Conservation (phyloP, 371 early-diverging fungal species). For the Saksenaea oblongispora region DNA sequence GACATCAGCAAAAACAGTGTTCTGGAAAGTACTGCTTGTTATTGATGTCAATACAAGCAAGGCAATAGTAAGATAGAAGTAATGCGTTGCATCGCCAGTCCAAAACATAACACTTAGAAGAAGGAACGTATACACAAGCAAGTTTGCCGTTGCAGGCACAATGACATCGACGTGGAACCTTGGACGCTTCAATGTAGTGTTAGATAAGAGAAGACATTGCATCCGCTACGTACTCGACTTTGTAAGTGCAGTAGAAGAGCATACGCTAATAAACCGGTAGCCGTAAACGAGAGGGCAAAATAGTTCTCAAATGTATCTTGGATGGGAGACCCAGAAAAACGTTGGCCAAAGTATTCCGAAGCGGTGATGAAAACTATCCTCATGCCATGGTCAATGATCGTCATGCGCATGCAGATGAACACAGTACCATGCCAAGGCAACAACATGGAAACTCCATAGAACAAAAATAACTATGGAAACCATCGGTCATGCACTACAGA, state of each 20-base stretch:
- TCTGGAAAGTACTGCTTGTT: constrained; percentile 55
- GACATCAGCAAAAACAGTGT: constrained; percentile 60
- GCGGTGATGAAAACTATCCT: constrained; percentile 59
- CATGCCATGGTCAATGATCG: background rate
- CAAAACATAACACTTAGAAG: background rate
- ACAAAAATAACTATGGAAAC: background rate
- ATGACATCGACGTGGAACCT: background rate
- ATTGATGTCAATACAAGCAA: constrained; percentile 51
- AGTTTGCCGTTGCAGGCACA: background rate
- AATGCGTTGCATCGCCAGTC: constrained; percentile 2
- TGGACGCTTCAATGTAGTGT: background rate
- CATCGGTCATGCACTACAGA: background rate
- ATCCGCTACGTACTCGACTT: constrained; percentile 27
- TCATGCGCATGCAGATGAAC: background rate
- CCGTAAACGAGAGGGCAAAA: constrained; percentile 55
- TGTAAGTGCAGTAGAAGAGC: constrained; percentile 52
- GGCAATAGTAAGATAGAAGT: constrained; percentile 53
- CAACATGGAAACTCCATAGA: background rate
- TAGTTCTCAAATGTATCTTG: constrained; percentile 59
- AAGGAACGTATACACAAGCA: background rate
- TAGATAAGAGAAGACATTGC: background rate
- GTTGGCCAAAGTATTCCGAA: constrained; percentile 53
- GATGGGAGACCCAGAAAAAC: constrained; percentile 50
- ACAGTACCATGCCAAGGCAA: background rate
- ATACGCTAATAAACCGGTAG: constrained; percentile 50